Evolutionary conservation across 805 yeast species (phyloP).

Genomic region (Saccharomycopsis fermentans): DNA sequence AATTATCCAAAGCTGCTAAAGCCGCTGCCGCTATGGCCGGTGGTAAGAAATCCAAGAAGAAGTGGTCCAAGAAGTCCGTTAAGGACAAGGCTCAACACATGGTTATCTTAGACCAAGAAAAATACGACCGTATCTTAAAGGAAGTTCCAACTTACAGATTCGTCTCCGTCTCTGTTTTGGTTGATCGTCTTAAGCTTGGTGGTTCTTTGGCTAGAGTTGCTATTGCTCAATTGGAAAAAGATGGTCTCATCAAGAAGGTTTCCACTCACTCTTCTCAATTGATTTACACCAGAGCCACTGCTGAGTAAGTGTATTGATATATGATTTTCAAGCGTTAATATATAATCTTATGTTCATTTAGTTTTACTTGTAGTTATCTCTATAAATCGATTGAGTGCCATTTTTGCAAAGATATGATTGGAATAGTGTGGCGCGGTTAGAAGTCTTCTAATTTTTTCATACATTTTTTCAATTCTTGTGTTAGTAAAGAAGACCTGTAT

Average conservation of each 20-base stretch:
- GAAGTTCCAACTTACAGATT: constrained; percentile 99
- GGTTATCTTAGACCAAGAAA: constrained; percentile 94
- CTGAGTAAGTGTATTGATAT: constrained; percentile 35
- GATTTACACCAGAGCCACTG: constrained; percentile 82
- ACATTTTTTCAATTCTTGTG: too few relatives aligned
- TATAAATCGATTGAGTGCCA: neutral
- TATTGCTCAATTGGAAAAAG: constrained; percentile 85
- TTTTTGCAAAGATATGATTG: too few relatives aligned
- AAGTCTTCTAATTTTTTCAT: too few relatives aligned
- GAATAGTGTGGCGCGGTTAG: too few relatives aligned
- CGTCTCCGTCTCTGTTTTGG: constrained; percentile 95
- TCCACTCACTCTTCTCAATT: constrained; percentile 93
- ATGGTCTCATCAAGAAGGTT: constrained; percentile 91
- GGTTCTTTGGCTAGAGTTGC: constrained; percentile 99
- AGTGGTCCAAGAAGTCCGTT: constrained; percentile 99
- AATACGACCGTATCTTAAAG: constrained; percentile 98
- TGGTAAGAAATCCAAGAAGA: constrained; percentile 99
- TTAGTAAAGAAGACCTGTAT: too few relatives aligned
- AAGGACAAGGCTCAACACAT: constrained; percentile 99
- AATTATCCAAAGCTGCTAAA: constrained; percentile 98
- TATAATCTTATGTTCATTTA: constrained; percentile 1
- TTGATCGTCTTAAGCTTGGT: constrained; percentile 98
- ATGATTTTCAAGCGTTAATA: neutral
- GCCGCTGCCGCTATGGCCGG: constrained; percentile 99
- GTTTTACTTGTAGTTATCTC: neutral